These are phyloP conservation scores for Plasmodium billcollinsi DNA, from an alignment of 169 alveolate species.

Conservation along the genomic window DNA sequence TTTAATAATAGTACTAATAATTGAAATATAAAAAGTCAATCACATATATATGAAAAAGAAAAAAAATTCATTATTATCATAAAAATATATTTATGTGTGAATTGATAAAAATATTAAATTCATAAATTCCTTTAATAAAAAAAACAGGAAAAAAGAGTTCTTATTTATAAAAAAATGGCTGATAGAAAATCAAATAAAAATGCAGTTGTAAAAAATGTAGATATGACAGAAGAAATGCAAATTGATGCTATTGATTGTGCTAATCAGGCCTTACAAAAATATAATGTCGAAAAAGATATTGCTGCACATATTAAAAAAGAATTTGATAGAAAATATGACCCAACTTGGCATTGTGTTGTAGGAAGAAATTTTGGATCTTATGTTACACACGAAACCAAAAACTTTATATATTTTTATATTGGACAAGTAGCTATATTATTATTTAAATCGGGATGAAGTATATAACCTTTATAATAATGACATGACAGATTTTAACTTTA, in stretches of 20 bases:
- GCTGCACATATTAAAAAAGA: conserved; percentile 99
- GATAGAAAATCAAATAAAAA: conserved; percentile 89
- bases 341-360: conserved; percentile 99
- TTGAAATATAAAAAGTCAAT: not conserved
- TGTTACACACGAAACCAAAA: conserved; percentile 99
- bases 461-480: not conserved
- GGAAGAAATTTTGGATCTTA: conserved; percentile 99
- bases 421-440: conserved; percentile 98
- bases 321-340: conserved; percentile 97
- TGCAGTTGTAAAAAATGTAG: conserved; percentile 95
- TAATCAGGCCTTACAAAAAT: conserved; percentile 97
- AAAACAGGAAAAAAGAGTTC: not conserved
- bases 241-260: conserved; percentile 99
- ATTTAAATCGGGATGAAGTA: conserved; percentile 96
- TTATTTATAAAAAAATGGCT: conserved; percentile 27
- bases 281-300: conserved; percentile 96
- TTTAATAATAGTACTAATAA: not conserved
- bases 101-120: not conserved
- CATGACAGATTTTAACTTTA: not conserved
- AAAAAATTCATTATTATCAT: not conserved
- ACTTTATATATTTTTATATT: conserved; percentile 99
- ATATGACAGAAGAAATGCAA: conserved; percentile 99
- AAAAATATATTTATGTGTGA: not conserved
- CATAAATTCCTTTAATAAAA: not conserved
- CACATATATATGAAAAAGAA: not conserved